Percentiles rank a stretch among this genome's conserved stretches.
phyloP scores from a whole-genome alignment of 2,329 filamentous ascomycete species.

The Apiospora malaysiana region DNA sequence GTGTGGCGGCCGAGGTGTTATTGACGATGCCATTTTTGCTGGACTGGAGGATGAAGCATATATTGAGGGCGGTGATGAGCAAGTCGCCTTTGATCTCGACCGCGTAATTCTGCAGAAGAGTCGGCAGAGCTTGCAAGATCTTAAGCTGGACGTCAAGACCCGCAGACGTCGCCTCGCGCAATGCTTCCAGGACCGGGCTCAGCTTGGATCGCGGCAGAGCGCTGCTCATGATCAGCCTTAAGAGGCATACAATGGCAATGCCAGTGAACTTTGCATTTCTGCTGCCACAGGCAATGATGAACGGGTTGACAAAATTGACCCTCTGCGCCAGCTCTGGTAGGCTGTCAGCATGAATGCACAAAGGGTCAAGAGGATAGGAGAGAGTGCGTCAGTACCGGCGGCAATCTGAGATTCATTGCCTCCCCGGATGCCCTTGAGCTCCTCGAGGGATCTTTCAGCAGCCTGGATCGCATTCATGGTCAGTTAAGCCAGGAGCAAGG shows the following conservation, averaged over 20 bases:
- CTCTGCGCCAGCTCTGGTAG: conserved; percentile 78
- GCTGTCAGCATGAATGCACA: background rate
- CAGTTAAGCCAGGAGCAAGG: background rate
- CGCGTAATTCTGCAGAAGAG: conserved; percentile 88
- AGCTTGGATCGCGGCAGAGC: conserved; percentile 81
- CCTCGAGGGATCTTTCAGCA: conserved; percentile 90
- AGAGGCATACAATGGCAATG: conserved; percentile 86
- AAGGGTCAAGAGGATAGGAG: background rate
- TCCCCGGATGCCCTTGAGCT: conserved; percentile 77
- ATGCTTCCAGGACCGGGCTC: conserved; percentile 84
- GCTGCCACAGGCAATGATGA: conserved; percentile 89
- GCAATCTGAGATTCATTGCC: conserved; percentile 79
- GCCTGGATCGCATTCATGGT: conserved; percentile 58
- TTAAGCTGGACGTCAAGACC: conserved; percentile 92
- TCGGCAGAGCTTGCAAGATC: conserved; percentile 89
- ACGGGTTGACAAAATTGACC: conserved; percentile 87
- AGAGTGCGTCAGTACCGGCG: conserved; percentile 56
- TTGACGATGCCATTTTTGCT: conserved; percentile 94
- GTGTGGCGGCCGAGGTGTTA: conserved; percentile 93
- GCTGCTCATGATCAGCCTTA: conserved; percentile 82
- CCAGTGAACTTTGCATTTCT: conserved; percentile 89
- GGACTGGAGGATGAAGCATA: conserved; percentile 88
- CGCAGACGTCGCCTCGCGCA: conserved; percentile 83
- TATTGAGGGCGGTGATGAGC: conserved; percentile 81
- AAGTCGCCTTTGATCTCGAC: conserved; percentile 80